phyloP scores from a whole-genome alignment of 2,329 filamentous ascomycete species.

The Raffaelea ambrosiae region DNA sequence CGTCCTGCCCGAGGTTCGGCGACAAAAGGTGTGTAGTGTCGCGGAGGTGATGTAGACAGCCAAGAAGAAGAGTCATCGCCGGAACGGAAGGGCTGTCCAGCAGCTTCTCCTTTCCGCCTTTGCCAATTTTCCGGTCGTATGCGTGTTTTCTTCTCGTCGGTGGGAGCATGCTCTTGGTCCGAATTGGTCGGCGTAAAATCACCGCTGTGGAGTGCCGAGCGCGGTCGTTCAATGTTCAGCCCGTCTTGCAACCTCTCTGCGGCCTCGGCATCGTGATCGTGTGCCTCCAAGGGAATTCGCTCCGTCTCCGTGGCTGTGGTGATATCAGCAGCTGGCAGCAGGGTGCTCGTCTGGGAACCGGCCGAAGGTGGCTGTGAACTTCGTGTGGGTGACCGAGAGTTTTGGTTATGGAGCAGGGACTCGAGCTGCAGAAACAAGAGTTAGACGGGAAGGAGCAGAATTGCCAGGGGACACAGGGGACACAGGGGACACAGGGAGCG shows the following conservation, averaged over 20 bases:
- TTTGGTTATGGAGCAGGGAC: constrained; percentile 27
- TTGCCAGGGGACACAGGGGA: constrained; percentile 7
- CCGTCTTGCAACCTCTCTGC: constrained; percentile 42
- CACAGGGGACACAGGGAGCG: background rate
- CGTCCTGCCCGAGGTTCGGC: constrained; percentile 24
- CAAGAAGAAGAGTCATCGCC: constrained; percentile 25
- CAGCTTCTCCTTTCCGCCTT: background rate
- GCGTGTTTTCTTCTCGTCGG: background rate
- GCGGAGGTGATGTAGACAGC: constrained; percentile 48
- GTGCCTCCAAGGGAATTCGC: constrained; percentile 21
- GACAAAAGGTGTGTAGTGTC: constrained; percentile 38
- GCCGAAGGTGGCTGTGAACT: constrained; percentile 26
- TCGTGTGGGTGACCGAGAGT: constrained; percentile 24
- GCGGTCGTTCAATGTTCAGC: constrained; percentile 67
- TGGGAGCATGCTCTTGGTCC: background rate
- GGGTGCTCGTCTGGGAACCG: constrained; percentile 17
- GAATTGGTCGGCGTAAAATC: constrained; percentile 44
- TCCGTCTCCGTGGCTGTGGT: no score
- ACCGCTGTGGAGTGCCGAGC: constrained; percentile 64
- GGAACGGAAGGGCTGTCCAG: constrained; percentile 8
- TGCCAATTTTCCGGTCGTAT: no score
- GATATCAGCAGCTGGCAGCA: constrained; percentile 39
- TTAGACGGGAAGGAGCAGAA: background rate
- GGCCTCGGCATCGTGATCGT: constrained; percentile 23
- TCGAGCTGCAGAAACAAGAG: constrained; percentile 25